Base-by-base conservation (phyloP, 352 stramenopile species). In the Globisporangium cylindrosporum region DNA sequence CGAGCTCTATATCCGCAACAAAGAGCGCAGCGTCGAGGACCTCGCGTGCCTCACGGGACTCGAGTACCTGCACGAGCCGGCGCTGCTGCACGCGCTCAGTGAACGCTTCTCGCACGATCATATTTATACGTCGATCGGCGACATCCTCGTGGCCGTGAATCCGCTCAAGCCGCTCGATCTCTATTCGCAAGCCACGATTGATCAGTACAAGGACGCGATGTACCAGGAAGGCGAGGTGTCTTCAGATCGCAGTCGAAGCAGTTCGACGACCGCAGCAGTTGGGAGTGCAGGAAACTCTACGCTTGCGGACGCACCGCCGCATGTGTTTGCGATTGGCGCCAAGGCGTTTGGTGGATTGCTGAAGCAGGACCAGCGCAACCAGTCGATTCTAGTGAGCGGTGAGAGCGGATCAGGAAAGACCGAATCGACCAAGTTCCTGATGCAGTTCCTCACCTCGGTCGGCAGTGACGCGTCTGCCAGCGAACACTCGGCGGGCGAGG, bases 391-490 rank as follows among this genome's bases (percentile, higher is more conserved):
- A 27, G 75, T 85, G 32, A 80, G 73, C 24, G 78, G 78, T 15
- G 78, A 85, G 62, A 85, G 76, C 67, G 78, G 78, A 48, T 96
- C 94, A 41, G 96, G 96, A 67, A 99, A 99, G 71, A 99, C 95
- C 15, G 96, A 98, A 79, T 98, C 91, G 32, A 98, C 97, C 66
- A 99, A 99, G 75, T 98, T 98, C 76, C 82, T 98, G 20, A 98
- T 99, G 93, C 92, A 97, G 57, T 97, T 98, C 79, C 78, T 99
- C 32, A 97, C 95, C 5, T 97, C 88, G 41, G 83, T 98, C 36
- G 84, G 78, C 69, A 71, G 84, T 24, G 80, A 87, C 41, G 77
- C 71, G 0, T 38, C 29, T 10, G 29, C 41, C 18, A 32, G 46
- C 10, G 60, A 78, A 8, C 20, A 61, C 7, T 59, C 72, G 5